These are phyloP conservation scores for Tubosaeta sp. DNA, from an alignment of 768 basidiomycete species.

Conservation along the genomic window DNA sequence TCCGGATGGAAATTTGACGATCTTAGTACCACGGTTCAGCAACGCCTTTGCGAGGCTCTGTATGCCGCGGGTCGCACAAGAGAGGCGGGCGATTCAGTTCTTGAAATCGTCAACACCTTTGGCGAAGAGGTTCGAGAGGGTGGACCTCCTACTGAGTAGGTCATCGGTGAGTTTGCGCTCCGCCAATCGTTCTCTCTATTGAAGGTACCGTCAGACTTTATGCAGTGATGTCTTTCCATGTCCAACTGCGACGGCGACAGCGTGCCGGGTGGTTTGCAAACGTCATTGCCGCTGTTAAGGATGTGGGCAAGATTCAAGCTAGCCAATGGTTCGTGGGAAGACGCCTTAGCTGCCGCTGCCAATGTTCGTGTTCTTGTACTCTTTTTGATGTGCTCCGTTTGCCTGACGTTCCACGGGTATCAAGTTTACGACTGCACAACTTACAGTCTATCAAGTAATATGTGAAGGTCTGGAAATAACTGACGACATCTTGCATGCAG, in stretches of 20 bases:
- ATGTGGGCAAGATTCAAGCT: conserved; percentile 1
- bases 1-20: conserved; percentile 7
- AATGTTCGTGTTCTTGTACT: background rate
- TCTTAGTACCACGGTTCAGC: background rate
- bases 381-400: background rate
- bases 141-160: background rate
- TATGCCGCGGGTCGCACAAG: background rate
- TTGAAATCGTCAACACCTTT: background rate
- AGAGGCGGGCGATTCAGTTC: background rate
- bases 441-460: background rate
- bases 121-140: background rate
- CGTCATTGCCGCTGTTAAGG: background rate
- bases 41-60: conserved; percentile 3
- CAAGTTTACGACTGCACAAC: background rate
- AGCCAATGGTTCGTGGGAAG: background rate
- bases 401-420: background rate
- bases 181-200: too few relatives aligned
- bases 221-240: background rate
- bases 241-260: background rate
- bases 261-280: background rate
- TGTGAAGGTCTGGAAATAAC: background rate
- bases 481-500: background rate
- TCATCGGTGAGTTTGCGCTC: background rate
- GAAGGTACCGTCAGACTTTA: background rate
- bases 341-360: background rate